A percentile compares a stretch with the other conserved stretches of the same genome.
Evolutionary conservation across 2,329 filamentous ascomycete genomes (phyloP).

Genomic region (Penicillium sp.): DNA sequence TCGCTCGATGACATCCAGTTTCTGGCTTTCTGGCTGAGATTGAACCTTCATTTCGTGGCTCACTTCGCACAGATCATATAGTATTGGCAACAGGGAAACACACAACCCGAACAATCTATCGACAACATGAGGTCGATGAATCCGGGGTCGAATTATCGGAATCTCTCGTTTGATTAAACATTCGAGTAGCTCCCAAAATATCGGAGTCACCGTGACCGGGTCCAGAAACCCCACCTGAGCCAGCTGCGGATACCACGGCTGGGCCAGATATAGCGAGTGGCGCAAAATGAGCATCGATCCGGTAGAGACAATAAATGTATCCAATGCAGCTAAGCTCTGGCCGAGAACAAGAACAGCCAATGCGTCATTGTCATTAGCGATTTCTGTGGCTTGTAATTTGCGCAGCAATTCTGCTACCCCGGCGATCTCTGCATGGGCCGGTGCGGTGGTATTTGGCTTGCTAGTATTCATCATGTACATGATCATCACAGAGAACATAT

Average conservation of each 20-base stretch:
- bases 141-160: slow-evolving; percentile 8
- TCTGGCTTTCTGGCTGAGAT: neutral
- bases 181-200: slow-evolving; percentile 12
- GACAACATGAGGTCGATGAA: slow-evolving; percentile 7
- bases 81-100: slow-evolving; percentile 13
- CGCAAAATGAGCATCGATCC: slow-evolving; percentile 14
- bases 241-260: slow-evolving; percentile 11
- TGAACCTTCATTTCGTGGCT: slow-evolving; percentile 10
- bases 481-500: slow-evolving; percentile 10
- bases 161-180: slow-evolving; percentile 9
- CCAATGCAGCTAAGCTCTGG: slow-evolving; percentile 9
- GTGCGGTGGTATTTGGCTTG: slow-evolving; percentile 4
- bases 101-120: slow-evolving; percentile 8
- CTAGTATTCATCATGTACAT: slow-evolving; percentile 2
- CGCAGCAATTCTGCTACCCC: slow-evolving; percentile 3
- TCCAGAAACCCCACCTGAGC: slow-evolving; percentile 9
- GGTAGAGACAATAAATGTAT: slow-evolving; percentile 10
- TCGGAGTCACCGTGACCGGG: slow-evolving; percentile 6
- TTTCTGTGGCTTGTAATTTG: slow-evolving; percentile 6
- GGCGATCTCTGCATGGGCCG: slow-evolving; percentile 9
- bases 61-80: slow-evolving; percentile 12
- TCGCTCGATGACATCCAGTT: neutral
- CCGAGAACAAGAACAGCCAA: slow-evolving; percentile 11
- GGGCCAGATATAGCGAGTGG: slow-evolving; percentile 8
- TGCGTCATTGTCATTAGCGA: slow-evolving; percentile 3